Evolutionary conservation across 768 basidiomycete species (phyloP).

Genomic region (Leucocoprinus sp.): DNA sequence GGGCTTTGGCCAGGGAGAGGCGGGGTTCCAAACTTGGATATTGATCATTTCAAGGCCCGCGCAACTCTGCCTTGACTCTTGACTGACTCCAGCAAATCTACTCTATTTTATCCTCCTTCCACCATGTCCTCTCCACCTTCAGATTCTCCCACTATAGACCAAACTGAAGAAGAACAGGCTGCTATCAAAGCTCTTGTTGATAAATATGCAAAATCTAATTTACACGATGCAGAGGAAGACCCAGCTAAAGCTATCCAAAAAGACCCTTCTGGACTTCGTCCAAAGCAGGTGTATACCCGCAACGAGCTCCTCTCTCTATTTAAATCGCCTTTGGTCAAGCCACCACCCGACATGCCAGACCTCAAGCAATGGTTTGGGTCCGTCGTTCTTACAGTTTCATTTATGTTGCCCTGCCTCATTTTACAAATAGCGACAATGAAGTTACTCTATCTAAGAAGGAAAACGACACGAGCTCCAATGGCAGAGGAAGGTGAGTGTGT

Average conservation of each 20-base stretch:
- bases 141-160: slow-evolving; percentile 9
- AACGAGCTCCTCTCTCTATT: slow-evolving; percentile 58
- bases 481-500: slow-evolving; percentile 42
- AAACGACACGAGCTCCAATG: slow-evolving; percentile 44
- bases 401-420: slow-evolving; percentile 15
- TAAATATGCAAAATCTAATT: slow-evolving; percentile 13
- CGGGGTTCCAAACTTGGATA: slow-evolving; percentile 15
- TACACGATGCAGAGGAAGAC: slow-evolving; percentile 3
- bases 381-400: no score
- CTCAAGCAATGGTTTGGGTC: slow-evolving; percentile 89
- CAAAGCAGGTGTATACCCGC: slow-evolving; percentile 62
- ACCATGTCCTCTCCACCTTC: slow-evolving; percentile 18
- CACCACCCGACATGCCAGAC: slow-evolving; percentile 69
- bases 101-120: slow-evolving; percentile 9
- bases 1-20: slow-evolving; percentile 10
- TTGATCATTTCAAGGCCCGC: slow-evolving; percentile 35
- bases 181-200: slow-evolving; percentile 16
- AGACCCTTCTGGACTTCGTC: slow-evolving; percentile 24
- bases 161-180: slow-evolving; percentile 12
- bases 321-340: slow-evolving; percentile 67
- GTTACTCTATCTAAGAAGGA: slow-evolving; percentile 63
- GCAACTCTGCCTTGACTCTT: slow-evolving; percentile 15
- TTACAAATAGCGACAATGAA: slow-evolving; percentile 49
- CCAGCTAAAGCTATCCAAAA: slow-evolving; percentile 1
- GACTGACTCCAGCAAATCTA: slow-evolving; percentile 13